Base-by-base conservation (phyloP, 2,329 filamentous ascomycete species). In the Pseudogymnoascus sp. region DNA sequence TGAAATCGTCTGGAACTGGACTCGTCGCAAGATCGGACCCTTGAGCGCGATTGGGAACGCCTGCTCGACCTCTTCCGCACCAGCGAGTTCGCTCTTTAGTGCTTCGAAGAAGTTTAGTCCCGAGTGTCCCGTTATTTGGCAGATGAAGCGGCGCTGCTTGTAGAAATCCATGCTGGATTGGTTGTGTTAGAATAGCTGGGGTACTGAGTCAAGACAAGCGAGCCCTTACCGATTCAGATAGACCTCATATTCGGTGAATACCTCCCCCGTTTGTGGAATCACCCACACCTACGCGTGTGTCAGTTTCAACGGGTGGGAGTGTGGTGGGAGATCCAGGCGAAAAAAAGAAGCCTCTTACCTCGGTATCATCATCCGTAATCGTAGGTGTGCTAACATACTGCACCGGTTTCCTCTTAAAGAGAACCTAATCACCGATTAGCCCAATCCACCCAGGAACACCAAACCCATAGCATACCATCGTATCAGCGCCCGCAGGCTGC, bases 401-500 rank as follows among this genome's bases (percentile, higher is more conserved):
- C 72, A 97, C 92, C 62, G 92, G 92, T 77, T 97, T 97, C 71
- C 94, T 86, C 79, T 97, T 97, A 77, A 90, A 97, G 67, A 96
- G 83, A 69, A 99, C 93, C 93, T 97, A 60, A 36, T 3, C 42
- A 15, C 42, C 6, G 33, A 36, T 55, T 59, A 62, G 60, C 61
- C 62, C 35, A 25, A 36, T 35, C 39, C 18, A 55, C 59, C 60
- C 59, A 60, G 25, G 37, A 59, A 61, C 40, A 48, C 33, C 45
- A 37, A 39, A 36, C 36, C 62, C 27, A 35, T 5, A 35, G 21
- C 36, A 39, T 25, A 48, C 25, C 35, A 61, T 42, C 60, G 42
- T 48, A 48, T 48, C 42, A 48, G 25, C 42, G 42, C 42, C 42
- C 42, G 42, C 42, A 48, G 42, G 42, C 42, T 13, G 25, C 42